phyloP scores from a whole-genome alignment of 306 rosid species.

The Glycine latifolia region DNA sequence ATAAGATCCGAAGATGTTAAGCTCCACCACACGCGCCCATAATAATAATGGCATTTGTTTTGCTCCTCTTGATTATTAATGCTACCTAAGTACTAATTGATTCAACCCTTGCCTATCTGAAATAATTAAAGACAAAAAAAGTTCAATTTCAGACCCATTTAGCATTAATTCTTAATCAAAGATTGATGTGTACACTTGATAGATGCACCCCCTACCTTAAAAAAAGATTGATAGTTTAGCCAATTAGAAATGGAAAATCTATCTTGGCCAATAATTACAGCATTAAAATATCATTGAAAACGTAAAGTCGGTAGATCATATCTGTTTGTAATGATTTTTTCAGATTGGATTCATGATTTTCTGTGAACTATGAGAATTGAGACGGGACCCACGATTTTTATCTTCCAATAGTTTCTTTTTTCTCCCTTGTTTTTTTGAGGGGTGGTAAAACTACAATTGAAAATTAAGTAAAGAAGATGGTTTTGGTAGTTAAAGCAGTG shows the following conservation, averaged over 20 bases:
- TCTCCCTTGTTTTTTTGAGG: background rate
- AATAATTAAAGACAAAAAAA: conserved; percentile 46
- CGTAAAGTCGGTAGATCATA: conserved; percentile 85
- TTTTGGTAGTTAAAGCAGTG: conserved; percentile 33
- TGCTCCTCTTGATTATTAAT: conserved; percentile 39
- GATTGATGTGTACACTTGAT: conserved; percentile 1
- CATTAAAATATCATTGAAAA: conserved; percentile 56
- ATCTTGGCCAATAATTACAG: conserved; percentile 50
- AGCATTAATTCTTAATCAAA: conserved; percentile 38
- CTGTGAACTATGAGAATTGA: conserved; percentile 48
- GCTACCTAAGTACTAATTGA: conserved; percentile 30
- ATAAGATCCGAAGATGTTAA: conserved; percentile 50
- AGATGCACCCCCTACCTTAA: background rate
- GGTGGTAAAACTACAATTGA: conserved; percentile 7
- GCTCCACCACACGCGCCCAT: conserved; percentile 69
- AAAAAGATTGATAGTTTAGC: conserved; percentile 36
- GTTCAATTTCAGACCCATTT: conserved; percentile 38
- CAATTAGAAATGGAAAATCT: conserved; percentile 50
- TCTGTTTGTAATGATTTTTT: conserved; percentile 72
- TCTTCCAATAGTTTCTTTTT: background rate
- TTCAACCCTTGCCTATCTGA: conserved; percentile 44
- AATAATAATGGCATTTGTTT: conserved; percentile 51
- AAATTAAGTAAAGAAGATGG: conserved; percentile 8
- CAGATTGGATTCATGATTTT: conserved; percentile 65
- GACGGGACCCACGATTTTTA: conserved; percentile 52